Base-by-base conservation (phyloP, 768 basidiomycete genomes). In the Pholiota microspora region DNA sequence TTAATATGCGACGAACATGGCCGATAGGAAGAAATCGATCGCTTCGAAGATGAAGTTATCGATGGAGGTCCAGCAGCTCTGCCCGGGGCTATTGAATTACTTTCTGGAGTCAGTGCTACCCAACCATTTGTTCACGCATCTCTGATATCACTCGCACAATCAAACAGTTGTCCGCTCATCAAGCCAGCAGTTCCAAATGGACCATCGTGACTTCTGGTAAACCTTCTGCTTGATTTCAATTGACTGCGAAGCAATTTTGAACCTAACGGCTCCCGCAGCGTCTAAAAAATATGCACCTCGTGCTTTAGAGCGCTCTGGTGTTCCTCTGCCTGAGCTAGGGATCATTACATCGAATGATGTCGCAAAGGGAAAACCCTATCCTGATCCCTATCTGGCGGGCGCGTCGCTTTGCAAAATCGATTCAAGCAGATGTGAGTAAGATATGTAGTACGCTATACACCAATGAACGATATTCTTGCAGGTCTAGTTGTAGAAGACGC, bases 401-500 rank as follows among this genome's bases (percentile, higher is more conserved):
- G 92, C 92, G 15, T 60, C 70, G 50, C 75, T 72, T 45, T 81
- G 86, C 54, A 74, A 72, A n/a, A 76, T 80, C 21, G 73, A 84
- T 45, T 74, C 85, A 1, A 69, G 67, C 18, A 81, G 81, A 46
- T 92, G 88, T 84, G 46, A 53, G 81, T 62, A 31, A 25, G 8
- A 12, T 15, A 23, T 27, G 21, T 25, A 18, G 4, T 4, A 21
- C 28, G 15, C 9, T 29, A 1, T 6, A 4, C 10, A 25, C 27
- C 24, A n/a, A 28, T 34, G 13, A n/a, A 10, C 15, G 8, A 23
- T 9, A 23, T 47, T 27, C 23, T 18, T 7, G 46, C 59, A 92
- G 89, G 89, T 63, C 75, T 96, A 55, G 94, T 96, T 7, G 77
- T 97, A 2, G 93, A 95, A 63, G 94, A 97, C 63, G 93, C 94